phyloP scores from a whole-genome alignment of 352 stramenopile species.

The Globisporangium polare region DNA sequence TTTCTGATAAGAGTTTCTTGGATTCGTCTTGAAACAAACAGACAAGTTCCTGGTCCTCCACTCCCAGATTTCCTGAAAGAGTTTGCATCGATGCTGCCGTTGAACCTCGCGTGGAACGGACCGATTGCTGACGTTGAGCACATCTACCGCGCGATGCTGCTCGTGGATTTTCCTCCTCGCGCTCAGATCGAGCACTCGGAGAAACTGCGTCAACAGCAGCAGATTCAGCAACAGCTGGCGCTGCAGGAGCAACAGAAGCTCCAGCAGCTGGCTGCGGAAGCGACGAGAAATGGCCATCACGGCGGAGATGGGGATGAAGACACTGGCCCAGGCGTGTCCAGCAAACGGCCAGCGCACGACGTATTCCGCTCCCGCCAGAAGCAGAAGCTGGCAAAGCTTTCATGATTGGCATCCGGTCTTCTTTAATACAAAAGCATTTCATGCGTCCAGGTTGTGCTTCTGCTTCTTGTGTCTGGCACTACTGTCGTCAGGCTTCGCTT shows the following conservation, averaged over 20 bases:
- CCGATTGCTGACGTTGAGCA: constrained; percentile 85
- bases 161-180: constrained; percentile 78
- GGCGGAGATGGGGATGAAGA: constrained; percentile 39
- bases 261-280: constrained; percentile 49
- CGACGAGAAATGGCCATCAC: constrained; percentile 34
- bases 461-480: constrained; percentile 40
- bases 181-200: constrained; percentile 68
- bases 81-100: constrained; percentile 75
- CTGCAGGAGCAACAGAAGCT: constrained; percentile 54
- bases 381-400: constrained; percentile 80
- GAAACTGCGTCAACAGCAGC: constrained; percentile 62
- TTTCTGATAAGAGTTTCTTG: neutral
- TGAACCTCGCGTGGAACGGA: constrained; percentile 83
- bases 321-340: constrained; percentile 47
- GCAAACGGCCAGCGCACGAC: constrained; percentile 81
- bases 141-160: constrained; percentile 78
- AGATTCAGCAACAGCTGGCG: constrained; percentile 46
- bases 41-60: constrained; percentile 66
- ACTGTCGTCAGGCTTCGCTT: neutral
- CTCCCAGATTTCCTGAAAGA: constrained; percentile 84
- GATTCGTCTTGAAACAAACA: constrained; percentile 10
- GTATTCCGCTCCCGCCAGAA: constrained; percentile 85
- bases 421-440: constrained; percentile 15
- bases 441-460: constrained; percentile 22
- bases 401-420: constrained; percentile 27